Evolutionary conservation across 108 stramenopile species (phyloP).

Genomic region (Aurantiochytrium sp.): DNA sequence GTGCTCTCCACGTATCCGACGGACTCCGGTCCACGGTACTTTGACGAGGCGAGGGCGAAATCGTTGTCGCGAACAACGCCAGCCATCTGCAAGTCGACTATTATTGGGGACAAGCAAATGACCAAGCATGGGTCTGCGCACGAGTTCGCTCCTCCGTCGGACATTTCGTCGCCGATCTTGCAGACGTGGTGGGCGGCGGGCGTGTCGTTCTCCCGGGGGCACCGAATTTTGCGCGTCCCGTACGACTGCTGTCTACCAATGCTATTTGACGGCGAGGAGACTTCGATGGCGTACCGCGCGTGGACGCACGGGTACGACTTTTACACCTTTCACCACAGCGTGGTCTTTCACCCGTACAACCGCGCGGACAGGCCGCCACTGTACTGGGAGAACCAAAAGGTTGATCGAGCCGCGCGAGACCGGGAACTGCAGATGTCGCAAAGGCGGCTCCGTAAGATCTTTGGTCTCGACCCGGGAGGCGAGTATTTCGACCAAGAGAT

Average conservation of each 20-base stretch:
- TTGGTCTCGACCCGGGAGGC: background rate
- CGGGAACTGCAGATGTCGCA: background rate
- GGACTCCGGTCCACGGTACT: constrained; percentile 43
- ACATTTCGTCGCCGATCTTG: constrained; percentile 11
- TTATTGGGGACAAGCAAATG: background rate
- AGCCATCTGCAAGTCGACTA: background rate
- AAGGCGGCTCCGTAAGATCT: background rate
- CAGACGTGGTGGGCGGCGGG: constrained; percentile 46
- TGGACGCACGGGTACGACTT: constrained; percentile 45
- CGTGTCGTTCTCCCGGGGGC: constrained; percentile 36
- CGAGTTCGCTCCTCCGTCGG: background rate
- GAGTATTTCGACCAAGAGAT: background rate
- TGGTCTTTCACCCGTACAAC: constrained; percentile 40
- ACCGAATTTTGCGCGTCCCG: constrained; percentile 35
- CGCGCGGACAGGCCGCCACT: background rate
- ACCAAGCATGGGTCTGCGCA: background rate
- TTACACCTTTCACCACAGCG: constrained; percentile 35
- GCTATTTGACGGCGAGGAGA: constrained; percentile 47
- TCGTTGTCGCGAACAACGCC: background rate
- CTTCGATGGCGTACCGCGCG: constrained; percentile 37
- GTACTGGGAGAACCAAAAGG: constrained; percentile 1
- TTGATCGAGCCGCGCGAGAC: background rate
- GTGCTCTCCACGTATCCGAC: constrained; percentile 75
- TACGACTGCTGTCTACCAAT: constrained; percentile 38
- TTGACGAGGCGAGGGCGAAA: background rate